These are phyloP conservation scores for Lotmaria passim DNA, from an alignment of 208 protist species.

Conservation along the genomic window DNA sequence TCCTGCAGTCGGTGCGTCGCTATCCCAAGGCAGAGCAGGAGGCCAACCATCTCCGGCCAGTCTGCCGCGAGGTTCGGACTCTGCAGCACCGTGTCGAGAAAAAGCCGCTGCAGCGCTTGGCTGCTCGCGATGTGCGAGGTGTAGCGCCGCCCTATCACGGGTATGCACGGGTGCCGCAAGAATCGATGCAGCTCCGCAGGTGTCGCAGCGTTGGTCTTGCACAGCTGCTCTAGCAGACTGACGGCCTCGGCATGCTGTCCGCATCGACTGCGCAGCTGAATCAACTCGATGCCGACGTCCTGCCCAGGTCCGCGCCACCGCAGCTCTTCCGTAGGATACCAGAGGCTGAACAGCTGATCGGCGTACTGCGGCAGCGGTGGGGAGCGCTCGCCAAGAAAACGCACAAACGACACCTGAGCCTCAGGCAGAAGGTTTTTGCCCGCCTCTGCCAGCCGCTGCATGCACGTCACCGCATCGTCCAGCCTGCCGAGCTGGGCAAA, in stretches of 20 bases:
- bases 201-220: slow-evolving; percentile 23
- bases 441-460: slow-evolving; percentile 67
- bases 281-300: slow-evolving; percentile 54
- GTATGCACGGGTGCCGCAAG: slow-evolving; percentile 21
- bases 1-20: slow-evolving; percentile 15
- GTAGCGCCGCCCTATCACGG: neutral
- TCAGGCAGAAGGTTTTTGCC: slow-evolving; percentile 48
- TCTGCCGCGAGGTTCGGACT: neutral
- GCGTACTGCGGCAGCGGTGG: slow-evolving; percentile 69
- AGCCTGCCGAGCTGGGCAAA: slow-evolving; percentile 43
- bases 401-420: slow-evolving; percentile 66
- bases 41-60: slow-evolving; percentile 19
- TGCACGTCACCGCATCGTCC: slow-evolving; percentile 60
- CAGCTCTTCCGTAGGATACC: slow-evolving; percentile 40
- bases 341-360: slow-evolving; percentile 74
- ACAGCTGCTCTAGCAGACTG: slow-evolving; percentile 36
- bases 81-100: slow-evolving; percentile 19
- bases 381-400: slow-evolving; percentile 38
- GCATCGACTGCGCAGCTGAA: slow-evolving; percentile 20
- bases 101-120: slow-evolving; percentile 18
- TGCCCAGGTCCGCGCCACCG: slow-evolving; percentile 40
- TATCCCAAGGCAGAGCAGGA: slow-evolving; percentile 21
- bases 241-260: neutral
- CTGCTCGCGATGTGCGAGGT: neutral
- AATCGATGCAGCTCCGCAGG: slow-evolving; percentile 34